Base-by-base conservation (phyloP, 441 rosid species). In the Pelargonium myrrhifolium region DNA sequence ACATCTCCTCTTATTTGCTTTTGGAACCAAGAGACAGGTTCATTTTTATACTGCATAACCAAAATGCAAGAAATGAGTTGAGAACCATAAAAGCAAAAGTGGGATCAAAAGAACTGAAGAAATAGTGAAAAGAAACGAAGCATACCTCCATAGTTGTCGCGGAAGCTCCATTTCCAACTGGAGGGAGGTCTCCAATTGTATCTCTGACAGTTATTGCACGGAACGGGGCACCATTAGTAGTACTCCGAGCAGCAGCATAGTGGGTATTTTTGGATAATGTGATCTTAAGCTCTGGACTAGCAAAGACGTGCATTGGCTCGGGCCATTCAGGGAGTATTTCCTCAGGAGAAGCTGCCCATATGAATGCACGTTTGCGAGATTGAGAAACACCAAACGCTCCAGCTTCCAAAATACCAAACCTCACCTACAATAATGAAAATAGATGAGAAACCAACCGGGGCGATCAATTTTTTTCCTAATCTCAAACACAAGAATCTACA, bases 221-320 rank as follows among this genome's bases (percentile, higher is more conserved):
- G 82, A 87, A 90, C 71, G 98, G 94, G 68, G 97, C 98, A 39
- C 97, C 97, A 72, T 3, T 42, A 47, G 84, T 74, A 10, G 96
- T 89, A 74, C 97, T 90, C 64, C 78, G 79, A 71, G 76, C 94
- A 59, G 97, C 96, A 74, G 96, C 86, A 70, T 87, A 87, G 5
- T 77, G 81, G 31, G 71, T 64, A 68, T 84, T 82, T 49, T 63
- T 68, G 0, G 96, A 70, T 65, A 90, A 72, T 3, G 81, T 49
- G 61, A 93, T 72, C 70, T 83, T 93, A 74, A 90, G 69, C 80
- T 84, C 82, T 0, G 99, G 86, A 45, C 64, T 87, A 66, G 83
- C 73, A 74, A 93, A 93, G 42, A 93, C 96, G 69, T 91, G 92
- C 97, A 93, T 89, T 39, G 99, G 97, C 74, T 93, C 99, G 9